A percentile compares a stretch with the other conserved stretches of the same genome.
Evolutionary conservation across 1,139 yeast genomes (phyloP).

Genomic region (Meyerozyma athensensis): DNA sequence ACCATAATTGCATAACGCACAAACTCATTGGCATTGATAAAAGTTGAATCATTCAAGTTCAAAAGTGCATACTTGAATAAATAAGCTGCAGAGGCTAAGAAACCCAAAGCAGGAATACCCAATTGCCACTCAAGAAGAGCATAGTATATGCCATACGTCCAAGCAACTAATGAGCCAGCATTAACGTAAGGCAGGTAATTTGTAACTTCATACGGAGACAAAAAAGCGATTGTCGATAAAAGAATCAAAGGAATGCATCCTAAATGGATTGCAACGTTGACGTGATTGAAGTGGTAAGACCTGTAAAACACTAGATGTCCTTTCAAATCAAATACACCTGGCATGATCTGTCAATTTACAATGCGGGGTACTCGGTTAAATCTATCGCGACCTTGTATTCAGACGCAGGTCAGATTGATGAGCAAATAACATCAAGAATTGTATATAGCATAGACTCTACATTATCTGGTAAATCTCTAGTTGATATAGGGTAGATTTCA

Average conservation of each 20-base stretch:
- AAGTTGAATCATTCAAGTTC: conserved; percentile 11
- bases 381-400: no score
- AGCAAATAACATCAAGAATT: no score
- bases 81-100: conserved; percentile 38
- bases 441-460: no score
- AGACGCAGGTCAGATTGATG: no score
- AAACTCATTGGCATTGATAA: conserved; percentile 15
- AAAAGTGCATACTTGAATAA: conserved; percentile 26
- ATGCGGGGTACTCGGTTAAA: no score
- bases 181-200: conserved; percentile 31
- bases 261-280: conserved; percentile 73
- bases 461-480: no score
- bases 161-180: conserved; percentile 29
- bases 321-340: conserved; percentile 42
- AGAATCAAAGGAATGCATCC: conserved; percentile 77
- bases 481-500: no score
- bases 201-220: conserved; percentile 19
- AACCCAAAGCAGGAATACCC: conserved; percentile 35
- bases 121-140: conserved; percentile 35
- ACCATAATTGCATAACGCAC: conserved; percentile 27
- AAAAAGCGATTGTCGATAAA: conserved; percentile 45
- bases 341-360: neutral
- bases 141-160: conserved; percentile 39
- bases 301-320: conserved; percentile 78
- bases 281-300: conserved; percentile 67